Percentiles rank a stretch among this genome's conserved stretches.
phyloP scores from a whole-genome alignment of 139 green algal genomes.

The Chlorella sp. region DNA sequence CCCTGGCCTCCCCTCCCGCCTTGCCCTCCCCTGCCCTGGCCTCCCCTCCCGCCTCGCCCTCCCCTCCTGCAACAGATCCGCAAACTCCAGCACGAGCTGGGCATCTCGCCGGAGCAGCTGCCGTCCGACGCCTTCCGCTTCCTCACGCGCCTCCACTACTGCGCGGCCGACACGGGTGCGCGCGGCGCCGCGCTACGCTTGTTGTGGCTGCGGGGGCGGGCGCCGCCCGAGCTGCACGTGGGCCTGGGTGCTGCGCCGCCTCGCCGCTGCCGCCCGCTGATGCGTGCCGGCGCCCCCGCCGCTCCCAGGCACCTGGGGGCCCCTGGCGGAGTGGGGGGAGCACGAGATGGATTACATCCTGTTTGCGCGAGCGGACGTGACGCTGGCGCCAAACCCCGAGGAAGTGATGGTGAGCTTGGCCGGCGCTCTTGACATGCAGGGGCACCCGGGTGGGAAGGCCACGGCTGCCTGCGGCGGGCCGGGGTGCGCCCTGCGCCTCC shows the following conservation, averaged over 20 bases:
- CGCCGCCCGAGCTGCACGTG: no score
- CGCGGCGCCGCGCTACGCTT: background rate
- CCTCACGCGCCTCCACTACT: constrained; percentile 95
- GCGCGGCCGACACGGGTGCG: constrained; percentile 72
- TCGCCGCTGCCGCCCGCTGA: no score
- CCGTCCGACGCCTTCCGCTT: constrained; percentile 71
- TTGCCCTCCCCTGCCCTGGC: no score
- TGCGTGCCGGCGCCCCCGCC: no score
- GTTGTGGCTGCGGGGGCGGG: no score
- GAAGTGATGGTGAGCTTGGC: constrained; percentile 64
- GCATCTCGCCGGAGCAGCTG: constrained; percentile 65
- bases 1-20: no score
- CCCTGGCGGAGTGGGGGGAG: constrained; percentile 79
- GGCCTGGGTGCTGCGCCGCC: no score
- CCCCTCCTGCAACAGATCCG: no score
- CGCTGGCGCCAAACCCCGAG: constrained; percentile 79
- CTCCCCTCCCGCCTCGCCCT: no score
- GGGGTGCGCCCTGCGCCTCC: background rate
- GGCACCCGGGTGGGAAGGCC: no score
- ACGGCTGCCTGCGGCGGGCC: background rate
- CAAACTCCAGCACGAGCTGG: constrained; percentile 94
- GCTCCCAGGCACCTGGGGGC: constrained; percentile 26
- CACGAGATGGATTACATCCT: constrained; percentile 98
- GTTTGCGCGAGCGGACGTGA: constrained; percentile 60
- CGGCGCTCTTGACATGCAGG: no score